Conservation (phyloP, 306 rosid genomes). For the Prosopis cineraria region DNA sequence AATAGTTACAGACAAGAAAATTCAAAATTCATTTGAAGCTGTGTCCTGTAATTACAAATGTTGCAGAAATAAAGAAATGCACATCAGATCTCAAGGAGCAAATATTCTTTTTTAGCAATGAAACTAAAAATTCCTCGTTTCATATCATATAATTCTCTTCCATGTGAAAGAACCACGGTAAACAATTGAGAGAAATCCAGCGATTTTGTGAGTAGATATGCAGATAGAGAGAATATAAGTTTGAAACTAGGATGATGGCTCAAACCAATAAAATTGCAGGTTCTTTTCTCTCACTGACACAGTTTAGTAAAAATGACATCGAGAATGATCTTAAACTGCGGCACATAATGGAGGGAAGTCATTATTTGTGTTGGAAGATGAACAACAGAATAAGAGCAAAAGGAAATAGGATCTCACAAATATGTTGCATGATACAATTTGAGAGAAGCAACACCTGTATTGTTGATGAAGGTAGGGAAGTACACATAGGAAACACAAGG, state of each 20-base stretch:
- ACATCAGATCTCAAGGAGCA: not conserved
- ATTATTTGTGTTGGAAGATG: not conserved
- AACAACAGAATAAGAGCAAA: not conserved
- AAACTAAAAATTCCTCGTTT: not conserved
- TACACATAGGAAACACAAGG: not conserved
- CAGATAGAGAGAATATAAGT: constrained; percentile 1
- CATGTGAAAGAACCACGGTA: not conserved
- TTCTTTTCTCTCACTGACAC: not conserved
- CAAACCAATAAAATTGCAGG: not conserved
- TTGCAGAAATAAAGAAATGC: not conserved
- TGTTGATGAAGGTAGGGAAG: not conserved
- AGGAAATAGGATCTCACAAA: not conserved
- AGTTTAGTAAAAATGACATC: not conserved
- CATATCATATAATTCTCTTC: not conserved
- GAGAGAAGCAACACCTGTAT: not conserved
- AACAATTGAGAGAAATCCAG: not conserved
- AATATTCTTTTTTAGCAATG: not conserved
- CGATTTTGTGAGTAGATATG: not conserved
- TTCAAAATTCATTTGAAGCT: not conserved
- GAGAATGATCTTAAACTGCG: not conserved
- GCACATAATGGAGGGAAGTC: not conserved
- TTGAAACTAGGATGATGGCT: constrained; percentile 1
- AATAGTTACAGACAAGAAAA: constrained; percentile 17
- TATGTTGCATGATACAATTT: not conserved
- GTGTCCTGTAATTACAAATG: not conserved